Conservation (phyloP, 1,139 yeast genomes). For the Taiozyma onychis region DNA sequence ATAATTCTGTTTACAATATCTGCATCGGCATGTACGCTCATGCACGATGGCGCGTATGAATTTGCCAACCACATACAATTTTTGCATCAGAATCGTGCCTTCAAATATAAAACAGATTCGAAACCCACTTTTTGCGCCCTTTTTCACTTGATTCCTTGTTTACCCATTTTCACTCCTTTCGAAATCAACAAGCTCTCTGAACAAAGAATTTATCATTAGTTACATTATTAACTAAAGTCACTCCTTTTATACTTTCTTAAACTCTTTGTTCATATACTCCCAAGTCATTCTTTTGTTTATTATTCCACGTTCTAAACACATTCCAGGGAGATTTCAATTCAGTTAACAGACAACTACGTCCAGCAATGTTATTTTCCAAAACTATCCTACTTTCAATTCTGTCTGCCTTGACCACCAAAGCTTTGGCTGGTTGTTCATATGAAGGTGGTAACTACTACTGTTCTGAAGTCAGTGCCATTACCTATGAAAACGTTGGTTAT, state of each 20-base stretch:
- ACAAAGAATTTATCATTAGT: neutral
- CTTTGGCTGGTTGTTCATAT: constrained; percentile 37
- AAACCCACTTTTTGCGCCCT: constrained; percentile 4
- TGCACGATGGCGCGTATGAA: neutral
- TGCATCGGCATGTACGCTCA: constrained; percentile 5
- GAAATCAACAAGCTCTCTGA: constrained; percentile 3
- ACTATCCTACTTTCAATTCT: constrained; percentile 20
- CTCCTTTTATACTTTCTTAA: neutral
- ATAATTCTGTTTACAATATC: neutral
- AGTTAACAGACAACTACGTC: neutral
- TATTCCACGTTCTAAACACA: neutral
- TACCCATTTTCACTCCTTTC: constrained; percentile 10
- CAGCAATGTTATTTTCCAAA: constrained; percentile 22
- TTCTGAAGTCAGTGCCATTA: constrained; percentile 57
- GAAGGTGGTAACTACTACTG: constrained; percentile 82
- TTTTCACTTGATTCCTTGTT: neutral
- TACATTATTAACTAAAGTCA: neutral
- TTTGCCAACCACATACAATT: neutral
- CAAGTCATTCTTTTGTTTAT: neutral
- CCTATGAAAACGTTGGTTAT: constrained; percentile 70
- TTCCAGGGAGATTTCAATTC: neutral
- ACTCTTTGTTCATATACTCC: neutral
- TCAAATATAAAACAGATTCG: constrained; percentile 7
- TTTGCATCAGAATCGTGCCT: neutral
- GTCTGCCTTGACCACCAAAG: constrained; percentile 22